Conservation (phyloP, 148 eudicot genomes). For the Rhododendron kiyosumense region DNA sequence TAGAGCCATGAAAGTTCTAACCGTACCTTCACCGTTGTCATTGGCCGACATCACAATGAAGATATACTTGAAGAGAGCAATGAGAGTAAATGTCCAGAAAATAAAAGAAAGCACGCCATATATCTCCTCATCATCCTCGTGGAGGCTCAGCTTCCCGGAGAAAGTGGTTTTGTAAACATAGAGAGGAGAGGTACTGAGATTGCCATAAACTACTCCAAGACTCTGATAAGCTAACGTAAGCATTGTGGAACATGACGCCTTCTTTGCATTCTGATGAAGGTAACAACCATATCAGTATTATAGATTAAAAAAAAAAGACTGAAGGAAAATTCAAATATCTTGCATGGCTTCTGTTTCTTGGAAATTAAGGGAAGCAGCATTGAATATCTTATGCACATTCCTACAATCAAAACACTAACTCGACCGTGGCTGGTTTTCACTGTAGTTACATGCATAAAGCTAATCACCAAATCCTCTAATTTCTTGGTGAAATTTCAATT, state of each 20-base stretch:
- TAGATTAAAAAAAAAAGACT: not conserved
- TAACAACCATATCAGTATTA: not conserved
- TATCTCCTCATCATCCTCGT: conserved; percentile 53
- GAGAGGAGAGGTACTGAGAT: conserved; percentile 67
- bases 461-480: not conserved
- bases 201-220: conserved; percentile 69
- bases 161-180: conserved; percentile 65
- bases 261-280: conserved; percentile 35
- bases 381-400: not conserved
- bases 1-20: not conserved
- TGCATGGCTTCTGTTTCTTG: not conserved
- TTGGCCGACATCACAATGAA: conserved; percentile 50
- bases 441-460: not conserved
- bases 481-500: not conserved
- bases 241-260: conserved; percentile 34
- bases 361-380: not conserved
- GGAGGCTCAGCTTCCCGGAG: conserved; percentile 50
- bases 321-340: not conserved
- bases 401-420: not conserved
- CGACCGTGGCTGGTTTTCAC: not conserved
- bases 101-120: conserved; percentile 61
- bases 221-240: conserved; percentile 69
- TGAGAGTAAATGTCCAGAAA: conserved; percentile 60
- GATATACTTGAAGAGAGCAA: conserved; percentile 26
- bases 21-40: conserved; percentile 64